Evolutionary conservation across 305 asterid species (phyloP), one percentile per base, ranked within the genome.

Genomic region (Fraxinus angustifolia): DNA sequence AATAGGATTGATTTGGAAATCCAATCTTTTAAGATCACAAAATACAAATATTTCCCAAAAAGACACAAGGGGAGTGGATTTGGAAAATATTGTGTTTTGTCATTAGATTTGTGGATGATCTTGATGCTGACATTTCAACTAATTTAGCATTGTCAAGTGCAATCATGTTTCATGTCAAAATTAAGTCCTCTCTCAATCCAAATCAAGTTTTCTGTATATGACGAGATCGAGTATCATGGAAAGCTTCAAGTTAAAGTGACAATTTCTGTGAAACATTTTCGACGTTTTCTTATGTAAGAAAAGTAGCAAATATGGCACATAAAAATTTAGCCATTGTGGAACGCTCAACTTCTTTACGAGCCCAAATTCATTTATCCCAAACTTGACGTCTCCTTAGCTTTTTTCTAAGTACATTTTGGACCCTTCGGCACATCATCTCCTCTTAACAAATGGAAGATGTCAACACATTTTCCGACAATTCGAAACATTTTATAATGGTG

Each of bases 41-140:
- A 36, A 58, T 58, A 58, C 28, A 58, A 65, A 23, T 65, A 65
- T 65, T 23, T 19, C 16, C 72, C 72, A 26, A 17, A 58, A 58
- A 19, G 28, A 58, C 62, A 16, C 68, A 23, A 62, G 71, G 42
- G 33, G 6, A 65, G 72, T 65, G 72, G 34, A 65, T 65, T 65
- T 21, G 72, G 11, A 33, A 28, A 67, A 67, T 30, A 28, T 10
- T 30, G 26, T 67, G 36, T 45, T 76, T 42, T 45, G 79, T 76
- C 79, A 76, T 8, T 40, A 26, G 42, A 76, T 45, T 42, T 34
- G 67, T 16, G 40, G 45, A 36, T 8, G 40, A 56, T 17, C 8
- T n/a, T 75, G 68, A 76, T 26, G 8, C 36, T 42, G 79, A 76
- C 68, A 3, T 26, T 45, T 42, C 79, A 75, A 76, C 67, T n/a